phyloP scores from a whole-genome alignment of 2,329 filamentous ascomycete genomes.

The Cyphellophora europaea region DNA sequence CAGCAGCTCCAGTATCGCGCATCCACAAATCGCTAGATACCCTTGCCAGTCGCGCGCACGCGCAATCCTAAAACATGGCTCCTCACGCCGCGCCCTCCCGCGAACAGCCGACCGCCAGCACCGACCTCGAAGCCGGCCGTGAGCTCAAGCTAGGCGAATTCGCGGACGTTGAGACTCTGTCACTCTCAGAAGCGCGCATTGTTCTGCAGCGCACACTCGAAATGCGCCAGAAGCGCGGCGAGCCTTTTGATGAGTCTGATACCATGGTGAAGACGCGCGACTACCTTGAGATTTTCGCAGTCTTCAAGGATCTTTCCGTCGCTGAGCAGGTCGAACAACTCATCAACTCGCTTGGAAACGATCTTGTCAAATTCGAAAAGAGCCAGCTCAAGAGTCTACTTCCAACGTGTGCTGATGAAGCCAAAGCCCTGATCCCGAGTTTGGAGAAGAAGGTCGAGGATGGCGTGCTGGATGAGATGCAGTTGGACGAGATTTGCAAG shows the following conservation, averaged over 20 bases:
- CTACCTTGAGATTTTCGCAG: slow-evolving; percentile 88
- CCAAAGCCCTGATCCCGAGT: slow-evolving; percentile 88
- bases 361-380: slow-evolving; percentile 85
- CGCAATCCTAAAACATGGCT: too few relatives aligned
- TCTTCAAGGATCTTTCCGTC: slow-evolving; percentile 91
- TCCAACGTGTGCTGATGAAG: slow-evolving; percentile 88
- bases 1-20: too few relatives aligned
- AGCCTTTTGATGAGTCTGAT: slow-evolving; percentile 31
- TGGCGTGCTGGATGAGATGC: slow-evolving; percentile 50
- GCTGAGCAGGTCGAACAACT: slow-evolving; percentile 89
- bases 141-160: slow-evolving; percentile 88
- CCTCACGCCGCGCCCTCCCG: slow-evolving; percentile 19
- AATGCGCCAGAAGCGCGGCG: slow-evolving; percentile 33
- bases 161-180: slow-evolving; percentile 81
- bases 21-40: too few relatives aligned
- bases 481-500: slow-evolving; percentile 77
- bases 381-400: slow-evolving; percentile 73
- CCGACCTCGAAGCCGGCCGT: slow-evolving; percentile 79
- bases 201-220: slow-evolving; percentile 84
- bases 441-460: slow-evolving; percentile 72
- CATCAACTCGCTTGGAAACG: slow-evolving; percentile 61
- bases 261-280: slow-evolving; percentile 81
- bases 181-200: slow-evolving; percentile 81
- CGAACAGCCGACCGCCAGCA: slow-evolving; percentile 37
- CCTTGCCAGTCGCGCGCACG: too few relatives aligned